Conservation (phyloP, 139 green algal genomes). For the Klebsormidium nitens region DNA sequence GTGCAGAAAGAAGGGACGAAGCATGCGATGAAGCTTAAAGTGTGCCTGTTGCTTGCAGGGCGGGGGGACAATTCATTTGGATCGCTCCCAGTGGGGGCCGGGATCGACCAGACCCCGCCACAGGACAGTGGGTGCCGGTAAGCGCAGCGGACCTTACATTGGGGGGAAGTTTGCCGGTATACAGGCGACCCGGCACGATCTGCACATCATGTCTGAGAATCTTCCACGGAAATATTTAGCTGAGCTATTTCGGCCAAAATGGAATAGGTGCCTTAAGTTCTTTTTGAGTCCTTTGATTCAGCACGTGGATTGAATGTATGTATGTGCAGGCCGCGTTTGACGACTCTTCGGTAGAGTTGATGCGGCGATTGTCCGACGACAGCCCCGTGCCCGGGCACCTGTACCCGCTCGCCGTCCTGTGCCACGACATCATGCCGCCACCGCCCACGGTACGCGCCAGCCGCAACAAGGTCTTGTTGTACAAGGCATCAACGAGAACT, state of each 20-base stretch:
- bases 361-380: conserved; percentile 69
- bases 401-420: conserved; percentile 89
- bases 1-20: too few relatives aligned
- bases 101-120: conserved; percentile 62
- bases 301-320: neutral
- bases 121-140: conserved; percentile 19
- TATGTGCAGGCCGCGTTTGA: conserved; percentile 64
- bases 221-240: neutral
- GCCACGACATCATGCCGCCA: conserved; percentile 88
- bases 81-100: conserved; percentile 85
- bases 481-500: too few relatives aligned
- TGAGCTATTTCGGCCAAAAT: neutral
- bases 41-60: neutral
- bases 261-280: neutral
- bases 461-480: neutral
- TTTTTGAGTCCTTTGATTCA: neutral
- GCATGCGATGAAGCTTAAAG: neutral
- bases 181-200: neutral
- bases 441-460: conserved; percentile 21
- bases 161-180: neutral
- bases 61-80: conserved; percentile 80
- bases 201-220: neutral
- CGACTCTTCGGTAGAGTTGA: conserved; percentile 80
- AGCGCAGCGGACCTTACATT: neutral
- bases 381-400: conserved; percentile 63